A percentile compares a stretch with the other conserved stretches of the same genome.
These are phyloP conservation scores for Symbiodinium pilosum DNA, from an alignment of 73 alveolate genomes.

Conservation along the genomic window DNA sequence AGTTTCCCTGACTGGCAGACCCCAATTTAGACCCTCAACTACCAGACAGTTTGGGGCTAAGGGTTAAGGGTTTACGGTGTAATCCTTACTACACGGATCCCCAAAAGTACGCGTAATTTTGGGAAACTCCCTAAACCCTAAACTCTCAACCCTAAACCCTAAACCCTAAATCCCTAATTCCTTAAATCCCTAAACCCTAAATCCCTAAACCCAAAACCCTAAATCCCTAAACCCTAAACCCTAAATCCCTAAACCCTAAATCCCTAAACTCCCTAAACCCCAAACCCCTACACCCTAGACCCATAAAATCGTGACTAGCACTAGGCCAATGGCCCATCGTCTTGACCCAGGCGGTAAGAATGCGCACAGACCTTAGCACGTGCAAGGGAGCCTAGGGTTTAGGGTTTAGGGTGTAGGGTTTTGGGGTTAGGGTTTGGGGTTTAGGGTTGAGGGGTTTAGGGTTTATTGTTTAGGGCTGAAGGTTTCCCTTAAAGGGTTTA, in stretches of 20 bases:
- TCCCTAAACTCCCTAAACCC: too few relatives aligned
- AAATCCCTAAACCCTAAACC: too few relatives aligned
- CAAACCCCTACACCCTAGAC: neutral
- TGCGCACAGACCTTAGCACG: neutral
- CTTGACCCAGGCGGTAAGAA: neutral
- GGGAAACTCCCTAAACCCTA: too few relatives aligned
- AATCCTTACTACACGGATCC: too few relatives aligned
- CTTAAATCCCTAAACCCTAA: neutral
- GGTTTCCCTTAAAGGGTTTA: too few relatives aligned
- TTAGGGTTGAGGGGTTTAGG: neutral
- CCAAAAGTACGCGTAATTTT: too few relatives aligned
- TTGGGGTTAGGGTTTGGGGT: neutral
- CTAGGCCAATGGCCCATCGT: neutral
- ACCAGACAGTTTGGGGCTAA: too few relatives aligned
- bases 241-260: too few relatives aligned
- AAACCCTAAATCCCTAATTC: neutral
- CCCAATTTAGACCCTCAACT: too few relatives aligned
- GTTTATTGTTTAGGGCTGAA: too few relatives aligned
- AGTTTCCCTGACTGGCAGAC: too few relatives aligned
- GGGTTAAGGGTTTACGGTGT: too few relatives aligned
- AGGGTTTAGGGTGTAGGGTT: neutral
- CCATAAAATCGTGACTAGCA: neutral
- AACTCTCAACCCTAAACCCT: neutral
- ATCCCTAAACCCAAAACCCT: neutral
- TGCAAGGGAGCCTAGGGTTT: neutral